Base-by-base conservation (phyloP, 2,329 filamentous ascomycete species). In the Arthrobotrys conoides region DNA sequence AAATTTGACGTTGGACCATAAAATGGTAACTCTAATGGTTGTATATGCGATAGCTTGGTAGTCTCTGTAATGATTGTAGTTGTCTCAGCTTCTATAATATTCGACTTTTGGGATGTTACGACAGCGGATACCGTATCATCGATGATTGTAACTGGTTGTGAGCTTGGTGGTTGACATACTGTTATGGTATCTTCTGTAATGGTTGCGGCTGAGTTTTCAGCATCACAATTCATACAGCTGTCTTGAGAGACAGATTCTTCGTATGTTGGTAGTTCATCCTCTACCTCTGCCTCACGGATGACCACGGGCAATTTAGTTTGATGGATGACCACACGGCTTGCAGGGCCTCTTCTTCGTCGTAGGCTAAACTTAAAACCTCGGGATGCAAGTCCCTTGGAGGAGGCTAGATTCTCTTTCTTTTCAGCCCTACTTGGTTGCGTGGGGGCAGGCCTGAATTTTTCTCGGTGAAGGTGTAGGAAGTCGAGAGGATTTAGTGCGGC, bases 391-490 rank as follows among this genome's bases (percentile, higher is more conserved):
- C 24, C 44, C 30, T 65, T 61, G 14, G 67, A 8, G 14, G 61
- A 5, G 22, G n/a, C 22, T 44, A 30, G 46, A 24, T 1, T 51
- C 24, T 30, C 33, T 27, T 61, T 20, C 36, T 27, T 61, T 20
- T 61, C 57, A 44, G 57, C 57, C 57, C 57, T 61, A 61, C 57
- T 61, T 44, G 57, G 57, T 36, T 61, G 57, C 10, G 57, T 61
- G 20, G 57, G 36, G 36, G 57, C 6, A 16, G 33, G 36, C 57
- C 57, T 20, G 38, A 73, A 73, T 51, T 30, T 38, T 46, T 75
- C 71, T 53, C 64, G 30, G 33, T 68, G 64, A 9, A 75, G 71
- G 18, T 75, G 44, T 14, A 69, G n/a, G 33, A 75, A 64, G 41
- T 68, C 63, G 16, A 59, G 51, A 51, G 70, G 61, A 16, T 67